Evolutionary conservation across 257 asterid genomes (phyloP).

Genomic region (Asclepias syriaca): DNA sequence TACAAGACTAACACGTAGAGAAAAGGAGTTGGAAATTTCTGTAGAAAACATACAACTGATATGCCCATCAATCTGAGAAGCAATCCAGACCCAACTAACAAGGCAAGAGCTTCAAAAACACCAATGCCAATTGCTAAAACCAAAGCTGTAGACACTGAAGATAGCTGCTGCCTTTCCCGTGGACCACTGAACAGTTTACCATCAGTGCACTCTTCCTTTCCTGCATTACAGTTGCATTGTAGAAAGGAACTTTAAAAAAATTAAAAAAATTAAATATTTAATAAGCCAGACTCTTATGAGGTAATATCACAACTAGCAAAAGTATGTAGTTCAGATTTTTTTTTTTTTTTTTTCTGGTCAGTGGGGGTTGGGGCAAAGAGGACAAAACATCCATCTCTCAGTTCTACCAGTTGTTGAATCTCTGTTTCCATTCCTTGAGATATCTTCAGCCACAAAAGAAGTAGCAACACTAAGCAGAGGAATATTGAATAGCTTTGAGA

Average conservation of each 20-base stretch:
- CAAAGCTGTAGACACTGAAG: constrained; percentile 93
- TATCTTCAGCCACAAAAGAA: constrained; percentile 94
- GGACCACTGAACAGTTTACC: constrained; percentile 21
- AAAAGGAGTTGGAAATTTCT: not conserved
- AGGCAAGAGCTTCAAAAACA: constrained; percentile 69
- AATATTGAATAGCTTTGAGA: constrained; percentile 81
- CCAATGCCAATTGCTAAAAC: constrained; percentile 82
- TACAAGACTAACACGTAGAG: constrained; percentile 4
- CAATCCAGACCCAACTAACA: constrained; percentile 76
- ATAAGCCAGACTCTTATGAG: not conserved
- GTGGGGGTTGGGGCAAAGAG: not conserved
- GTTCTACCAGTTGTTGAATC: constrained; percentile 47
- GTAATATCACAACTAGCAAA: not conserved
- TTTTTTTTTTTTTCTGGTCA: not conserved
- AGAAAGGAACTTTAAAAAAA: not conserved
- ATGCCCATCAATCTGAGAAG: constrained; percentile 88
- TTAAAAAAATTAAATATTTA: not conserved
- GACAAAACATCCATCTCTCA: not conserved
- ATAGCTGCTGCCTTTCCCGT: constrained; percentile 56
- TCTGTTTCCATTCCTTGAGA: constrained; percentile 57
- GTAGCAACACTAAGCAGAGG: constrained; percentile 95
- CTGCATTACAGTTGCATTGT: constrained; percentile 17
- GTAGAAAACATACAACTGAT: constrained; percentile 49
- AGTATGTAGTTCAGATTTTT: not conserved
- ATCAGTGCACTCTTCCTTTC: constrained; percentile 20